These are phyloP conservation scores for Hemileccinum rubropunctum DNA, from an alignment of 768 basidiomycete genomes.

Conservation along the genomic window DNA sequence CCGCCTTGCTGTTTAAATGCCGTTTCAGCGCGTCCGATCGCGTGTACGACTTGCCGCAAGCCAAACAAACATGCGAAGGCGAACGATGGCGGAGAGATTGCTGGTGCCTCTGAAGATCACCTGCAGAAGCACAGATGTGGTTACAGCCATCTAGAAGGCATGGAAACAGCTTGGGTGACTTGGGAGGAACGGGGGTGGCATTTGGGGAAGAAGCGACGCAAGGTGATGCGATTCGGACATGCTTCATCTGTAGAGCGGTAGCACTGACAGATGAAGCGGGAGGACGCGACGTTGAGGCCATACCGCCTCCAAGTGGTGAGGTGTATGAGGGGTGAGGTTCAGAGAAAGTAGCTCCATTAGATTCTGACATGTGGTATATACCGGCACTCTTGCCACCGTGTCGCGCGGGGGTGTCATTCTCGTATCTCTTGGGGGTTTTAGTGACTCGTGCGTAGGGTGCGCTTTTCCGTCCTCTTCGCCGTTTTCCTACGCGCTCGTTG, in stretches of 20 bases:
- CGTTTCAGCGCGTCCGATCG: conserved; percentile 33
- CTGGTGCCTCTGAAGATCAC: conserved; percentile 29
- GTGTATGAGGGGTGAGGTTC: no score
- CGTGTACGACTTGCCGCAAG: conserved; percentile 28
- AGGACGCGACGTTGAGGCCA: neutral
- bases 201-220: conserved; percentile 2
- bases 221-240: conserved; percentile 17
- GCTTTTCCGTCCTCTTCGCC: conserved; percentile 11
- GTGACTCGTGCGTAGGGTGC: neutral
- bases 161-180: conserved; percentile 18
- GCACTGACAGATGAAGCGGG: conserved; percentile 5
- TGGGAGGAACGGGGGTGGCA: neutral
- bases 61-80: conserved; percentile 23
- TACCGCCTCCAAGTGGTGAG: conserved; percentile 1
- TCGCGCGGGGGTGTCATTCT: conserved; percentile 9
- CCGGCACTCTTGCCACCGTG: neutral
- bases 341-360: neutral
- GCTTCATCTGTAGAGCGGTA: conserved; percentile 10
- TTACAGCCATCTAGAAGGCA: conserved; percentile 23
- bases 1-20: conserved; percentile 28
- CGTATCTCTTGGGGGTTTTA: conserved; percentile 15
- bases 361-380: neutral
- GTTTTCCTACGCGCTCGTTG: conserved; percentile 14
- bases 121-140: conserved; percentile 28
- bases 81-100: conserved; percentile 28